Evolutionary conservation across 208 protist genomes (phyloP).

Genomic region (Strigomonas culicis): DNA sequence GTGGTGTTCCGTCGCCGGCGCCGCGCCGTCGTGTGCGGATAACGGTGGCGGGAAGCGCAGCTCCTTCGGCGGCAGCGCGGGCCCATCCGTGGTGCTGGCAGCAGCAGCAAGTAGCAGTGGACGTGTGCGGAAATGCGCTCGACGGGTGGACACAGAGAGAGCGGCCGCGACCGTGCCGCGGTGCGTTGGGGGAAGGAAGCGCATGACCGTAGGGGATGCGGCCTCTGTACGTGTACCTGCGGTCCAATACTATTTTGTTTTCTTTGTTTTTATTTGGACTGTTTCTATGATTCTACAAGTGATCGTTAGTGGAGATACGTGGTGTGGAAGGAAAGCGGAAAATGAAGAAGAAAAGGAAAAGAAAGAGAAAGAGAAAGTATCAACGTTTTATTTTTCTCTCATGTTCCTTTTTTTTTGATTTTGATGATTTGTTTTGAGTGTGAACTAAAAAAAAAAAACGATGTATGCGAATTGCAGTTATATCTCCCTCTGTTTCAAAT

Average conservation of each 20-base stretch:
- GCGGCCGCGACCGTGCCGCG: neutral
- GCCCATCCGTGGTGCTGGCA: neutral
- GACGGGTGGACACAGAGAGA: neutral
- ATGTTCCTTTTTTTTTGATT: conserved; percentile 17
- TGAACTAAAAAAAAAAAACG: conserved; percentile 1
- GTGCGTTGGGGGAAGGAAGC: neutral
- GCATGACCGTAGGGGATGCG: neutral
- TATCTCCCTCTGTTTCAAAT: too few relatives aligned
- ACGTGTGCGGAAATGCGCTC: neutral
- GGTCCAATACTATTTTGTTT: conserved; percentile 3
- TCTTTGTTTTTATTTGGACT: too few relatives aligned
- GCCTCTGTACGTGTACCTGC: too few relatives aligned
- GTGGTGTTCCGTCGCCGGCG: neutral
- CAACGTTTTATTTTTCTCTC: conserved; percentile 2
- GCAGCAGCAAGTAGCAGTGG: neutral
- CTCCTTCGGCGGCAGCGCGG: neutral
- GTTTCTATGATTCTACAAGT: too few relatives aligned
- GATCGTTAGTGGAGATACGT: conserved; percentile 5
- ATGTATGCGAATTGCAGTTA: too few relatives aligned
- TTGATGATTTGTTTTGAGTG: conserved; percentile 1
- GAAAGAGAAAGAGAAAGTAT: conserved; percentile 16
- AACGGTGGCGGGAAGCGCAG: neutral
- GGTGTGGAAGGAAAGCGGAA: conserved; percentile 4
- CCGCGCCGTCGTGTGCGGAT: neutral
- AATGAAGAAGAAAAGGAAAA: conserved; percentile 7